phyloP scores from a whole-genome alignment of 805 yeast species.

The Yarrowia sp. region DNA sequence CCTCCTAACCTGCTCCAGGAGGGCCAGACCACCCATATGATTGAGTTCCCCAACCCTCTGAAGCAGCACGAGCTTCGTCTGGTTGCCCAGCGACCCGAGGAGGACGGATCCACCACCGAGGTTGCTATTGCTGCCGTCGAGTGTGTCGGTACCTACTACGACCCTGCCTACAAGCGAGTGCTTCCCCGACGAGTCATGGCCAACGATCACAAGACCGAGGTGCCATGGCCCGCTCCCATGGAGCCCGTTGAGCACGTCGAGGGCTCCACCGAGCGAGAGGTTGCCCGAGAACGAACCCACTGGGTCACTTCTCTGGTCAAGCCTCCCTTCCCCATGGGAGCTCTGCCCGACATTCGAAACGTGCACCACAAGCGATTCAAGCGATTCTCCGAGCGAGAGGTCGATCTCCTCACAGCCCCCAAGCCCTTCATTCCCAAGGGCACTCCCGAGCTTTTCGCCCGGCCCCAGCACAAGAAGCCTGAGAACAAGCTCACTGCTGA shows the following conservation, averaged over 20 bases:
- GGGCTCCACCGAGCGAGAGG: slow-evolving; percentile 37
- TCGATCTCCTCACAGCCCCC: slow-evolving; percentile 62
- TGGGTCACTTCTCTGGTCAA: slow-evolving; percentile 69
- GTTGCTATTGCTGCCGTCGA: slow-evolving; percentile 76
- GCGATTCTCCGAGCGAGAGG: slow-evolving; percentile 63
- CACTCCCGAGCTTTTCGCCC: slow-evolving; percentile 41
- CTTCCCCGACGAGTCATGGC: slow-evolving; percentile 75
- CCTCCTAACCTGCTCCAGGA: slow-evolving; percentile 73
- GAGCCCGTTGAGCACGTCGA: slow-evolving; percentile 45
- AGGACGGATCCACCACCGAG: slow-evolving; percentile 56
- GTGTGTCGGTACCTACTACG: slow-evolving; percentile 68
- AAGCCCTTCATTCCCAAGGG: slow-evolving; percentile 69
- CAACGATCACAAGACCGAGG: slow-evolving; percentile 56
- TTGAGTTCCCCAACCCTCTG: slow-evolving; percentile 64
- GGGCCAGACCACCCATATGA: slow-evolving; percentile 66
- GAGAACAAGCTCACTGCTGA: slow-evolving; percentile 47
- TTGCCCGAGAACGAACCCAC: slow-evolving; percentile 68
- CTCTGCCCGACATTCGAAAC: slow-evolving; percentile 88
- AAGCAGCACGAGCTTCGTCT: slow-evolving; percentile 61
- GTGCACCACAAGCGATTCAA: slow-evolving; percentile 64
- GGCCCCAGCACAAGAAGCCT: slow-evolving; percentile 36
- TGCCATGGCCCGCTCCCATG: slow-evolving; percentile 88
- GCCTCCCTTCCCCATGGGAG: slow-evolving; percentile 68
- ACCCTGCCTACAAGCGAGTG: slow-evolving; percentile 65
- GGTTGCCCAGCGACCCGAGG: slow-evolving; percentile 72